These are phyloP conservation scores for Pyrenophora seminiperda DNA, from an alignment of 2,329 filamentous ascomycete species.

Conservation along the genomic window DNA sequence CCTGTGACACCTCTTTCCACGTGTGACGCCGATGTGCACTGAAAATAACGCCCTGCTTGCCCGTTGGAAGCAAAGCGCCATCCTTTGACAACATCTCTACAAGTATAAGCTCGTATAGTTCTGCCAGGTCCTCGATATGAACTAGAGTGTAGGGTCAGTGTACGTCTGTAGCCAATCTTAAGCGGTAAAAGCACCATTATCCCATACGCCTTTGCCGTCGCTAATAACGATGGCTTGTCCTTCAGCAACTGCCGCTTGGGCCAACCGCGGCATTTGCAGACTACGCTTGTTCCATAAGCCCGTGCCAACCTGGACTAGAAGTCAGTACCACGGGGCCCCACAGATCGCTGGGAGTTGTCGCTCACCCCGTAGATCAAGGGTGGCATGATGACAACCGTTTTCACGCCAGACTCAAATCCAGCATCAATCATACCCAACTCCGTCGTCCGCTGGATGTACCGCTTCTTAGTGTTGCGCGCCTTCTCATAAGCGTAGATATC, in stretches of 20 bases:
- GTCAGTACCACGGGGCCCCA: background rate
- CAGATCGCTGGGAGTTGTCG: background rate
- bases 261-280: constrained; percentile 5
- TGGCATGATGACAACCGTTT: constrained; percentile 3
- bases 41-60: constrained; percentile 1
- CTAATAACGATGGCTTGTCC: constrained; percentile 3
- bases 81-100: background rate
- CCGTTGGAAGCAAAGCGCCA: constrained; percentile 2
- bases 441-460: constrained; percentile 1
- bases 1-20: constrained; percentile 1
- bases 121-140: constrained; percentile 5
- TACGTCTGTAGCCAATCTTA: background rate
- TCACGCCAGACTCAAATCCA: constrained; percentile 1
- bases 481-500: constrained; percentile 2
- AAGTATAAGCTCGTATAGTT: background rate
- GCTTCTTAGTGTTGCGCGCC: background rate
- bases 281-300: constrained; percentile 6
- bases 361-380: constrained; percentile 5
- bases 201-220: constrained; percentile 2
- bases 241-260: constrained; percentile 2
- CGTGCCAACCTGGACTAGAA: background rate
- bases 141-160: background rate
- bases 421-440: constrained; percentile 4
- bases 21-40: constrained; percentile 3
- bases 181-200: constrained; percentile 1